A percentile compares a stretch with the other conserved stretches of the same genome.
These are phyloP conservation scores for Wallacemonas rigidus DNA, from an alignment of 208 protist genomes.

Conservation along the genomic window DNA sequence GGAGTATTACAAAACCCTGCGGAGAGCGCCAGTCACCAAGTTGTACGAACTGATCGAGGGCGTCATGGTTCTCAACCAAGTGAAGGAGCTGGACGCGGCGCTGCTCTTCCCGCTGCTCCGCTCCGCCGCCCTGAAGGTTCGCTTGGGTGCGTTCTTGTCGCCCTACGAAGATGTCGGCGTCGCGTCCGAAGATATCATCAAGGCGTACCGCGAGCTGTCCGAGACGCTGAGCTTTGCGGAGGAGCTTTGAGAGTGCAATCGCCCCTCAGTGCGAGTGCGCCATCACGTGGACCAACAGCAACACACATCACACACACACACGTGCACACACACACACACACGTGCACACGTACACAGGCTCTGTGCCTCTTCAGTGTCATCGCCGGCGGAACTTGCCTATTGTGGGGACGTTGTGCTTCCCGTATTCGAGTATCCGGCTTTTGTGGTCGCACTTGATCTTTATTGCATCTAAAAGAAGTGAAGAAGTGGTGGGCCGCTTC, in stretches of 20 bases:
- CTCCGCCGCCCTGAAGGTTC: slow-evolving; percentile 81
- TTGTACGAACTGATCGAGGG: slow-evolving; percentile 61
- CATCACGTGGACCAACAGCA: too few relatives aligned
- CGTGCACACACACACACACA: background rate
- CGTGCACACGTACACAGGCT: background rate
- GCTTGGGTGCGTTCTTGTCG: slow-evolving; percentile 75
- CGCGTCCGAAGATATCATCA: slow-evolving; percentile 44
- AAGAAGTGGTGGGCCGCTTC: too few relatives aligned
- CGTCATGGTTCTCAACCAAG: slow-evolving; percentile 80
- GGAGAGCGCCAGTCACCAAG: slow-evolving; percentile 40
- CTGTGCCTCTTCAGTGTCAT: too few relatives aligned
- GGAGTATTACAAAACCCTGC: slow-evolving; percentile 39
- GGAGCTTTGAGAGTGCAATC: slow-evolving; percentile 25
- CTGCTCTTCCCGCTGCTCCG: slow-evolving; percentile 77
- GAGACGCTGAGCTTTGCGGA: slow-evolving; percentile 50
- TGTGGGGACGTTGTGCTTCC: too few relatives aligned
- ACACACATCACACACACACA: background rate
- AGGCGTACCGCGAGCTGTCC: slow-evolving; percentile 69
- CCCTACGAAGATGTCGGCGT: slow-evolving; percentile 77
- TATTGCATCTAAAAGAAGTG: too few relatives aligned
- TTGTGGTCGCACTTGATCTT: too few relatives aligned
- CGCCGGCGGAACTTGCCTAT: too few relatives aligned
- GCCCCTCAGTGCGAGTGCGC: too few relatives aligned
- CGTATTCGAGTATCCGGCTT: too few relatives aligned
- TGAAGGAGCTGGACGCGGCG: slow-evolving; percentile 54